These are phyloP conservation scores for Rosa multiflora DNA, from an alignment of 306 rosid species.

Conservation along the genomic window DNA sequence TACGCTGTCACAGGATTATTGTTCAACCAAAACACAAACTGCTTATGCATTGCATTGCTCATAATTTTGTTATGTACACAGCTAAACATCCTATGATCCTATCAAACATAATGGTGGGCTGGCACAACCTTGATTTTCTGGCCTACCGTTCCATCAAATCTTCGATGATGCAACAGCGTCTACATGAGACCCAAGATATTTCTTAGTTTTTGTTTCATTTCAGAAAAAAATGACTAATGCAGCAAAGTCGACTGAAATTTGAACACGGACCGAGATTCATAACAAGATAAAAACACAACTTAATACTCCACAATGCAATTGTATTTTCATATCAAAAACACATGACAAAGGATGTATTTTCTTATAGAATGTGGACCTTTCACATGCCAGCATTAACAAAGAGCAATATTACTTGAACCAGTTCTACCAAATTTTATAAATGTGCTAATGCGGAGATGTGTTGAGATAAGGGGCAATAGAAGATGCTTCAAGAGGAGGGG, in stretches of 20 bases:
- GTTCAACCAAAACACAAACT: neutral
- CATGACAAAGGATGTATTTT: neutral
- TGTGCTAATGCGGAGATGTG: neutral
- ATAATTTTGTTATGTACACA: no score
- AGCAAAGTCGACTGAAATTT: no score
- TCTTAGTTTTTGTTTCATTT: no score
- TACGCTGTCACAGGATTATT: neutral
- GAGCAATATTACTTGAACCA: neutral
- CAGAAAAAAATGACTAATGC: no score
- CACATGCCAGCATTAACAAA: neutral
- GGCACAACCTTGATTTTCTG: no score
- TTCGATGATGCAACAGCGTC: no score
- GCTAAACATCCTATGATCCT: no score
- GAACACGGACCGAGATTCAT: neutral
- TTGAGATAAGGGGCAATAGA: neutral
- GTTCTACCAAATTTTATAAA: neutral
- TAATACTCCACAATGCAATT: neutral
- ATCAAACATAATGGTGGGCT: neutral
- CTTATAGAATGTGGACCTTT: no score
- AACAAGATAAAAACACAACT: neutral
- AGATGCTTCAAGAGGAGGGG: neutral
- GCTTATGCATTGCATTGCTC: neutral
- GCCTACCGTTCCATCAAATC: no score
- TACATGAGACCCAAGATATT: no score
- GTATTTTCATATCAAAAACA: neutral